Evolutionary conservation across 768 basidiomycete genomes (phyloP).

Genomic region (Lactarius trivialis): DNA sequence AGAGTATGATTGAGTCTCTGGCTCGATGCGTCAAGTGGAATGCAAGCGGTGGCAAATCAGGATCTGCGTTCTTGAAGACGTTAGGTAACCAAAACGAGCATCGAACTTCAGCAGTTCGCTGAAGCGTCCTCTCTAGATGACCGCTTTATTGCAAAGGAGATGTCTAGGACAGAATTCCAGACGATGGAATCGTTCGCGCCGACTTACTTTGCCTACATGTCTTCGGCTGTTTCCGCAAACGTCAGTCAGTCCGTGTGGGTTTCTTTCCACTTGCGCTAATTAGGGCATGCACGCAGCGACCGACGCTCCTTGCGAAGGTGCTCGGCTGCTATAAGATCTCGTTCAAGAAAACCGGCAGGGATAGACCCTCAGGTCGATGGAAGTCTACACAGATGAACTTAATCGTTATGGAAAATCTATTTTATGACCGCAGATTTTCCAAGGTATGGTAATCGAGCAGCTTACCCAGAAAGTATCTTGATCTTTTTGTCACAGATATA

Average conservation of each 20-base stretch:
- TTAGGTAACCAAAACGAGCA: conserved; percentile 47
- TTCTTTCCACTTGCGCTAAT: conserved; percentile 5
- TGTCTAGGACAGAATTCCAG: conserved; percentile 85
- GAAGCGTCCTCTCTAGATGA: conserved; percentile 56
- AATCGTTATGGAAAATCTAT: conserved; percentile 96
- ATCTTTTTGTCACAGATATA: conserved; percentile 62
- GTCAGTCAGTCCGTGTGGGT: conserved; percentile 44
- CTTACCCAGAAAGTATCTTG: background rate
- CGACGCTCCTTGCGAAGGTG: conserved; percentile 91
- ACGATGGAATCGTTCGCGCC: conserved; percentile 97
- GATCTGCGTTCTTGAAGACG: conserved; percentile 94
- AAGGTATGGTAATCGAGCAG: conserved; percentile 44
- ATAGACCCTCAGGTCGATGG: conserved; percentile 54
- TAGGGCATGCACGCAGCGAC: conserved; percentile 51
- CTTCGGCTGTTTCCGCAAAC: conserved; percentile 80
- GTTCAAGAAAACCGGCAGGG: conserved; percentile 74
- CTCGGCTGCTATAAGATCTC: conserved; percentile 96
- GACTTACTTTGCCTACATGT: conserved; percentile 97
- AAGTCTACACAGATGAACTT: conserved; percentile 92
- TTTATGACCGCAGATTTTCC: conserved; percentile 86
- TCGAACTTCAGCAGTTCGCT: background rate
- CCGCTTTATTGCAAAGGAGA: conserved; percentile 96
- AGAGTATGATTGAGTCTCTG: conserved; percentile 88
- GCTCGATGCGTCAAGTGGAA: conserved; percentile 96
- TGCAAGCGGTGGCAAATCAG: conserved; percentile 91